These are phyloP conservation scores for Neurospora pannonica DNA, from an alignment of 495 filamentous ascomycete species.

Conservation along the genomic window DNA sequence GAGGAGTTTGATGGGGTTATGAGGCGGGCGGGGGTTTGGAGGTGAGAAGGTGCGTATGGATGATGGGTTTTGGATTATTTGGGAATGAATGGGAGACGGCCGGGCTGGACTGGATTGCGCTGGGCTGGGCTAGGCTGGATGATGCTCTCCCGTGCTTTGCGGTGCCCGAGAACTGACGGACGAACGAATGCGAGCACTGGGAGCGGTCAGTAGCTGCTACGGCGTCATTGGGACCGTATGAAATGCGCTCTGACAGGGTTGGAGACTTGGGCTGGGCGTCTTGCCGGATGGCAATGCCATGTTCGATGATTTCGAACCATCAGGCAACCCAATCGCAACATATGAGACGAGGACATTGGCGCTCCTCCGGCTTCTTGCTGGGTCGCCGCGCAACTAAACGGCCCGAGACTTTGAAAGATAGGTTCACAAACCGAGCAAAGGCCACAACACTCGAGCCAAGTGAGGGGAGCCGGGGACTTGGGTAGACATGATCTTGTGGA, in stretches of 20 bases:
- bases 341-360: too few species aligned
- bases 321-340: background rate
- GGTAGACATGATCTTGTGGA: background rate
- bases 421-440: background rate
- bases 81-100: background rate
- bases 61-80: background rate
- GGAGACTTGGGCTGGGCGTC: background rate
- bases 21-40: slow-evolving; percentile 73
- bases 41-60: slow-evolving; percentile 22
- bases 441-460: background rate
- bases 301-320: background rate
- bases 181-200: background rate
- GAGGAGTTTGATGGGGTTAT: slow-evolving; percentile 82
- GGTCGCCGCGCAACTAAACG: too few species aligned
- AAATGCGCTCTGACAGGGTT: background rate
- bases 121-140: background rate
- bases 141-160: background rate
- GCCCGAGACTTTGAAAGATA: background rate
- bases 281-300: background rate
- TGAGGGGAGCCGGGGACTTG: background rate
- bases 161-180: background rate
- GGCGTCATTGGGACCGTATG: background rate
- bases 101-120: background rate
- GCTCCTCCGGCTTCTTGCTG: too few species aligned
- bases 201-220: background rate